Evolutionary conservation across 805 yeast species (phyloP).

Genomic region (Yamadazyma akitaensis): DNA sequence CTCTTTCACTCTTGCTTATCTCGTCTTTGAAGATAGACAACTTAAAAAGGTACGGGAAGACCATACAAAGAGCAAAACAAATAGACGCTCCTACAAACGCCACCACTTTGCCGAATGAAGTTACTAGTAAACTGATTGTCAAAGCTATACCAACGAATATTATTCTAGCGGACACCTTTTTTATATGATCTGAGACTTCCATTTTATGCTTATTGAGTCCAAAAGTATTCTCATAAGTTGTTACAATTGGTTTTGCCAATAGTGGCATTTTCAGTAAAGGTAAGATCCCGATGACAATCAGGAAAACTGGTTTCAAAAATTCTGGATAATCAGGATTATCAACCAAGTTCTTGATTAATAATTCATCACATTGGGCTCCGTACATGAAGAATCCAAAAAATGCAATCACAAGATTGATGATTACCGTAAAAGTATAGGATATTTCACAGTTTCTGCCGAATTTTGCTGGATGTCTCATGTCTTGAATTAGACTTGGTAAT

Average conservation of each 20-base stretch:
- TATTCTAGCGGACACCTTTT: slow-evolving; percentile 16
- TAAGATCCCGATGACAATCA: slow-evolving; percentile 34
- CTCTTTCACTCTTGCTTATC: slow-evolving; percentile 11
- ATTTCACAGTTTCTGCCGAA: slow-evolving; percentile 50
- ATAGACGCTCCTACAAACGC: slow-evolving; percentile 42
- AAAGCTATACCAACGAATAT: slow-evolving; percentile 22
- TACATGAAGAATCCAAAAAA: slow-evolving; percentile 75
- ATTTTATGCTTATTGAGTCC: slow-evolving; percentile 1
- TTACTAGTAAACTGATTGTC: slow-evolving; percentile 26
- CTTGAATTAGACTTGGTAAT: slow-evolving; percentile 68
- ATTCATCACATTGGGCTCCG: slow-evolving; percentile 65
- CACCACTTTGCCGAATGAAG: slow-evolving; percentile 38
- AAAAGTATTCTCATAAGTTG: slow-evolving; percentile 33
- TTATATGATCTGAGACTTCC: neutral
- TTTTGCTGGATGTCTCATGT: slow-evolving; percentile 66
- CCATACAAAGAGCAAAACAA: slow-evolving; percentile 40
- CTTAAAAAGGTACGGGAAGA: slow-evolving; percentile 38
- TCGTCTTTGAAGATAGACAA: slow-evolving; percentile 21
- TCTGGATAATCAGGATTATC: slow-evolving; percentile 64
- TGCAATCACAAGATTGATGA: slow-evolving; percentile 61
- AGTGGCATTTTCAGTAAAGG: slow-evolving; percentile 43
- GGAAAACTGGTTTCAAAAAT: slow-evolving; percentile 39
- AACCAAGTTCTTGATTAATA: slow-evolving; percentile 73
- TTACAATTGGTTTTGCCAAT: slow-evolving; percentile 35
- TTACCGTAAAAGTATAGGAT: slow-evolving; percentile 56